A percentile compares a stretch with the other conserved stretches of the same genome.
Conservation (phyloP, 2,329 filamentous ascomycete species). For the Arthrocladium fulminans region DNA sequence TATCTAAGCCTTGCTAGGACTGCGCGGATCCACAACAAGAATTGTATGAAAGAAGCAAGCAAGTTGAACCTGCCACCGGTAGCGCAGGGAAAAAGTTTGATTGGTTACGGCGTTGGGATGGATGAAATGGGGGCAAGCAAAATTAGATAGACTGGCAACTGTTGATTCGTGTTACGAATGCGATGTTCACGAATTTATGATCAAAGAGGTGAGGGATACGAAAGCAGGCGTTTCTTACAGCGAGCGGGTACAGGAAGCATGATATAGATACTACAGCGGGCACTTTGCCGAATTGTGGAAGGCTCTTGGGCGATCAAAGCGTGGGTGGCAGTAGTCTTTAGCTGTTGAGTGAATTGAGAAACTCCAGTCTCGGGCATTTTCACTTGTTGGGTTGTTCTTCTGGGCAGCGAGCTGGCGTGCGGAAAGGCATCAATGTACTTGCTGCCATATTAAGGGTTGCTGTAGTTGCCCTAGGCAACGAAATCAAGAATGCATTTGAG, state of each 20-base stretch:
- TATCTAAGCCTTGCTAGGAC: slow-evolving; percentile 35
- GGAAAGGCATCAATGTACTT: no score
- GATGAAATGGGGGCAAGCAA: background rate
- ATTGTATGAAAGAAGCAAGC: slow-evolving; percentile 50
- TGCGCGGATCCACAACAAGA: slow-evolving; percentile 23
- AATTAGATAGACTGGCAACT: background rate
- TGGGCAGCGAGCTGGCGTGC: background rate
- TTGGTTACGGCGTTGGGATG: slow-evolving; percentile 30
- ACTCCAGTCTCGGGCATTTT: background rate
- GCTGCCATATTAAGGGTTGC: no score
- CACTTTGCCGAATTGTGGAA: background rate
- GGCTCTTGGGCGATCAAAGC: background rate
- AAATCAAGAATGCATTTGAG: background rate
- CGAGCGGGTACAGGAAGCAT: background rate
- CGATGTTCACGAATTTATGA: slow-evolving; percentile 3
- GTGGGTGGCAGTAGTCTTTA: background rate
- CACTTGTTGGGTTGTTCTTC: no score
- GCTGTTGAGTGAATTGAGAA: background rate
- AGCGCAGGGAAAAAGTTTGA: slow-evolving; percentile 35
- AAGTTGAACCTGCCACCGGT: slow-evolving; percentile 38
- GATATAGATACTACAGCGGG: background rate
- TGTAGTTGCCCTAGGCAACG: no score
- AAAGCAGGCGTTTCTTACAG: no score
- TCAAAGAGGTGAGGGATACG: background rate
- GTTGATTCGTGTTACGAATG: background rate